Evolutionary conservation across 768 basidiomycete genomes (phyloP), one percentile per base, ranked within the genome.

Genomic region (Tephrocybe sp.): DNA sequence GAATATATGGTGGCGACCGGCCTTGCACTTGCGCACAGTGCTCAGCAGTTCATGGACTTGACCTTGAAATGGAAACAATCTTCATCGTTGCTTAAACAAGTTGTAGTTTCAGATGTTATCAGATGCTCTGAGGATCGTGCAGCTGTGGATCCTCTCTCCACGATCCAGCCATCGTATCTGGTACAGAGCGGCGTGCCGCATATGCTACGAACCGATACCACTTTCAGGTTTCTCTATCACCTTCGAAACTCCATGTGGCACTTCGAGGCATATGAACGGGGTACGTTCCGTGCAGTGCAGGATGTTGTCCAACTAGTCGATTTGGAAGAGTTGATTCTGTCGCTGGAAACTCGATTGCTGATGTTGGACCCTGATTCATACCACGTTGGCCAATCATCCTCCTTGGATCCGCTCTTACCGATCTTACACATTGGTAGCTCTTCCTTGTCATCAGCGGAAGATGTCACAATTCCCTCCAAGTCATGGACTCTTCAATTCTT

Each of bases 131-230:
- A 70, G 24, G 68, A 78, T 25, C 68, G 74, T 20, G 62, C 80
- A 3, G 68, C 82, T 24, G 73, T 89, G 6, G 89, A 93, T 62
- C 88, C 90, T 7, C 73, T 91, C 12, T 93, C 92, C 18, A 83
- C 88, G 26, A 90, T 84, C 25, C 90, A 93, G 42, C 88, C 90
- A 5, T 93, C 91, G 2, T 91, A 83, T 62, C 76, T 95, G 28
- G 81, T 94, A 21, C 90, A 90, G 62, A 80, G 75, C 39, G 91
- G 91, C 4, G 66, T 76, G 8, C 86, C 90, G 7, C 79, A 86
- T 40, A 63, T 74, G 30, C 64, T 92, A 43, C 87, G 93, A 21
- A 79, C 78, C 21, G 85, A 90, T 55, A 68, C 79, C 0, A 75
- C 78, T 1, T 93, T 93, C 75, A 85, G 83, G 58, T 81, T 95